phyloP scores from a whole-genome alignment of 257 asterid genomes.

The Solanum tarapatanum region DNA sequence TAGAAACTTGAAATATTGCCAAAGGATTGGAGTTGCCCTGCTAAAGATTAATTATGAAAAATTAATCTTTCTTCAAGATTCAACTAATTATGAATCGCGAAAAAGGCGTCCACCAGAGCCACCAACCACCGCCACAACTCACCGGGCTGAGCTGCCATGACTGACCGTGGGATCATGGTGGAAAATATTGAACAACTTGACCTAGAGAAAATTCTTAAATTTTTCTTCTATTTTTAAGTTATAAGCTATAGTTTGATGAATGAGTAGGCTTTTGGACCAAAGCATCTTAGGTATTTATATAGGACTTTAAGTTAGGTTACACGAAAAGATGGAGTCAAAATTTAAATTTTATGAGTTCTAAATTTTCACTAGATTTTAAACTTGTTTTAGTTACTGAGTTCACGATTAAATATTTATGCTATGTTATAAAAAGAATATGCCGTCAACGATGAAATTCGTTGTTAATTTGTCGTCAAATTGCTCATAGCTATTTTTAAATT shows the following conservation, averaged over 20 bases:
- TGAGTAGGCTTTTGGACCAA: background rate
- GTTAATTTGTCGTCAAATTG: background rate
- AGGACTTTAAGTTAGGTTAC: background rate
- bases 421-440: background rate
- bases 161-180: background rate
- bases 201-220: background rate
- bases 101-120: background rate
- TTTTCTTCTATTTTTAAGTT: background rate
- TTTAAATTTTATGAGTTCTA: background rate
- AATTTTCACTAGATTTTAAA: background rate
- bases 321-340: too few species aligned
- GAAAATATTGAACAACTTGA: background rate
- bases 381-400: too few species aligned
- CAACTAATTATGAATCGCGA: background rate
- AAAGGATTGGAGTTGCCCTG: slow-evolving; percentile 53
- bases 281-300: background rate
- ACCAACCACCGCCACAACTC: background rate
- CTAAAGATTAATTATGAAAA: slow-evolving; percentile 2
- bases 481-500: background rate
- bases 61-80: background rate
- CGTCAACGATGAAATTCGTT: background rate
- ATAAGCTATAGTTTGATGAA: background rate
- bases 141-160: background rate
- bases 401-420: background rate
- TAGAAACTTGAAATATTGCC: slow-evolving; percentile 14